Evolutionary conservation across 2,329 filamentous ascomycete species (phyloP).

Genomic region (Penicillium paneum): DNA sequence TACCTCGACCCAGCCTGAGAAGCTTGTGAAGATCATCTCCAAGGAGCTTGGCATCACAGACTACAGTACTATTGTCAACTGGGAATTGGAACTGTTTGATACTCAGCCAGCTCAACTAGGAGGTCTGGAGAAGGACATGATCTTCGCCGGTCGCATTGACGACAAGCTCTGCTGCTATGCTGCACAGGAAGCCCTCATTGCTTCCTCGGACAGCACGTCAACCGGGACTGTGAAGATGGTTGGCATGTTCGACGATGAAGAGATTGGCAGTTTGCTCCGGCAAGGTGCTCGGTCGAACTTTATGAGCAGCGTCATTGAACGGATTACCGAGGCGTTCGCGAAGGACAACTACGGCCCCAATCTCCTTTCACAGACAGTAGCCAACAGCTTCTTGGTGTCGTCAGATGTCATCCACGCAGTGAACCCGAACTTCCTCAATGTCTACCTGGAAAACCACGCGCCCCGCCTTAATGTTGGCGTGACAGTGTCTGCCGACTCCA

Average conservation of each 20-base stretch:
- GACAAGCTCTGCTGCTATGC: constrained; percentile 97
- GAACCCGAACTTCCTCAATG: constrained; percentile 85
- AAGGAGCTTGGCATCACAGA: constrained; percentile 71
- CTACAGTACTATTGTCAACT: constrained; percentile 77
- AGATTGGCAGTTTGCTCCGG: constrained; percentile 85
- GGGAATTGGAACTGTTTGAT: constrained; percentile 96
- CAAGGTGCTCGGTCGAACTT: constrained; percentile 91
- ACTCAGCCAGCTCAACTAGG: constrained; percentile 78
- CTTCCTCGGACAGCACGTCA: constrained; percentile 54
- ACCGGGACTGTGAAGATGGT: constrained; percentile 76
- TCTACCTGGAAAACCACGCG: constrained; percentile 80
- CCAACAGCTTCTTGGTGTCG: constrained; percentile 86
- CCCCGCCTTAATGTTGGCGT: constrained; percentile 87
- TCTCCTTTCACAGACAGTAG: constrained; percentile 76
- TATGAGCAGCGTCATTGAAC: constrained; percentile 74
- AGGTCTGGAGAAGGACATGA: constrained; percentile 87
- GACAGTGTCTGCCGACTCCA: constrained; percentile 74
- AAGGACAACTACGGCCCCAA: constrained; percentile 47
- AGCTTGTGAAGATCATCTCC: constrained; percentile 78
- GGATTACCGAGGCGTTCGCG: constrained; percentile 66
- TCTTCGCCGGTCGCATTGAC: constrained; percentile 92
- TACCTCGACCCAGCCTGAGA: constrained; percentile 75
- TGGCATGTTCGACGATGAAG: constrained; percentile 94
- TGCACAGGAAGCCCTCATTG: constrained; percentile 77
- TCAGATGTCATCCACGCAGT: constrained; percentile 92